Evolutionary conservation across 306 rosid genomes (phyloP), one percentile per base, ranked within the genome.

Genomic region (Betula pendula): DNA sequence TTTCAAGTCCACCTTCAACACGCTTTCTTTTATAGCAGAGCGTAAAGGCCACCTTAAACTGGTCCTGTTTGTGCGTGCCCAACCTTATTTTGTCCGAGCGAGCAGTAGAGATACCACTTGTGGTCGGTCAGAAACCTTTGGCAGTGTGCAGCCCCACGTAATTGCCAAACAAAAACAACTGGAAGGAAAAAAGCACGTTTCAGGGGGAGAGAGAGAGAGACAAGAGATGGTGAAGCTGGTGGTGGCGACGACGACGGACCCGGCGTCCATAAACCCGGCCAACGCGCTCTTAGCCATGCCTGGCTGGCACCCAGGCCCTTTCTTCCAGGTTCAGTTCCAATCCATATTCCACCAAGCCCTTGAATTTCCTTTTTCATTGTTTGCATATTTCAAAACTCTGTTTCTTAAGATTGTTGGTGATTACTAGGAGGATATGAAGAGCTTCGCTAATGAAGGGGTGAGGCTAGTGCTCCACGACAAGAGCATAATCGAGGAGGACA

Each of bases 191-290:
- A 25, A 22, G 3, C 65, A 6, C 3, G 35, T 17, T 63, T 29
- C 31, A 25, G 15, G 17, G 22, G 40, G 51, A 66, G 44, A 49
- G 17, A 55, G 52, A 27, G 44, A n/a, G 16, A 51, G 45, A 20
- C 77, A 29, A 68, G 62, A 63, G 40, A 86, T 95, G 99, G 97
- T 90, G 91, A 55, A 82, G 43, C 86, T 95, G 60, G 47, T 95
- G 1, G 97, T 92, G 45, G 97, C 99, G 49, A 95, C 99, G 35
- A 87, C 87, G 3, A 38, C 81, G 24, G 99, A 95, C 79, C 97
- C 94, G 1, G 98, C 97, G 31, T 95, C 99, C 14, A 73, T 95
- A 83, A 92, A 95, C 89, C 99, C 98, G 0, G 93, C 92, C 51
- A 85, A 85, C n/a, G 91, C 82, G 38, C 91, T 95, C 8, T 81